Base-by-base conservation (phyloP, 768 basidiomycete species). In the Auriscalpium vulgare region DNA sequence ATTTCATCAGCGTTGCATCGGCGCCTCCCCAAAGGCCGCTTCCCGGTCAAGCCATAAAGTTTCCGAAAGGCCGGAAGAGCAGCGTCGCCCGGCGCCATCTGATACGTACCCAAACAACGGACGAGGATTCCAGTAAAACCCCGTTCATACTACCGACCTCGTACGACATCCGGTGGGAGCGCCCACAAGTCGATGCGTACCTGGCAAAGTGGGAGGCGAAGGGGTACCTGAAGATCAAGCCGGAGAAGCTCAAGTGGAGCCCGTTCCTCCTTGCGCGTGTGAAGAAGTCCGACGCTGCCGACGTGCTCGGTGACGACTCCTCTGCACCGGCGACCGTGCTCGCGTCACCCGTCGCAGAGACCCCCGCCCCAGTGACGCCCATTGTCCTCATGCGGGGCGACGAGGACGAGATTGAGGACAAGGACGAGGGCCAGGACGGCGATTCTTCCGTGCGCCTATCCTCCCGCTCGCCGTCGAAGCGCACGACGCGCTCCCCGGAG, bases 191-290 rank as follows among this genome's bases (percentile, higher is more conserved):
- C 50, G 72, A 77, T 17, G 75, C 74, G 55, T 88, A 87, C 67
- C 58, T 97, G 54, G 72, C 71, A 44, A 77, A 76, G 53, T 89
- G 90, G 83, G 84, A 87, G 59, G 68, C 71, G 45, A 97, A 94
- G 70, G 88, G 87, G 5, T 88, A 92, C 63, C 65, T 93, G 57
- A 79, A 70, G 61, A 74, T 91, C 56, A 82, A 80, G 61, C 85
- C 93, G 1, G 92, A 95, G 65, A 84, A 84, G 68, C 77, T 98
- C 58, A 93, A 91, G 66, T 99, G 95, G 90, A 95, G 86, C 59
- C 95, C 95, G 29, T 98, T 95, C 70, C 72, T 97, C 40, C 70
- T 92, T 46, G 75, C 84, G 6, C 74, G 80, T 52, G 71, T 68
- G 45, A 69, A 67, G 54, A 67, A 70, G 61, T 54, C 65, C 11